A percentile compares a stretch with the other conserved stretches of the same genome.
Conservation (phyloP, 345 rosid species). For the Eucalyptus cloeziana region DNA sequence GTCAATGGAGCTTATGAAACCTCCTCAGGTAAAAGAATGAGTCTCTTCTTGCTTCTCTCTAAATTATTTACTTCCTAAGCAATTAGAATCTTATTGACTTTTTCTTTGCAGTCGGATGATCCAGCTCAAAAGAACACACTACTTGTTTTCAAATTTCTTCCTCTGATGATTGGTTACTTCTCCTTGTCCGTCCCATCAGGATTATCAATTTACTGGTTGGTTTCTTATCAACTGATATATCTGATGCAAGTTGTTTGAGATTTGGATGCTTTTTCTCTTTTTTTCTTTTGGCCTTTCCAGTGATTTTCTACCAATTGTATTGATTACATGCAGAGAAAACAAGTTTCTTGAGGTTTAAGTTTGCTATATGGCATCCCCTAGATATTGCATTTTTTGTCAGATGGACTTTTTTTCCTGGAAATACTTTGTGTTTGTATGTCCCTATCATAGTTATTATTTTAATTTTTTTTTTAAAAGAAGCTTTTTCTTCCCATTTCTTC, state of each 20-base stretch:
- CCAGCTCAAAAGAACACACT: slow-evolving; percentile 95
- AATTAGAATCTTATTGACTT: background rate
- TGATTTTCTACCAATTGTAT: background rate
- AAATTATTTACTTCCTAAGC: background rate
- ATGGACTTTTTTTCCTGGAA: background rate
- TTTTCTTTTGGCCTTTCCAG: background rate
- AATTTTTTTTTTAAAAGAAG: too few species aligned
- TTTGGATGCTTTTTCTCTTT: background rate
- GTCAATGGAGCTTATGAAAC: slow-evolving; percentile 99
- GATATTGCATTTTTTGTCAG: background rate
- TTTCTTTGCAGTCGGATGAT: slow-evolving; percentile 77
- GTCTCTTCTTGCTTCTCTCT: background rate
- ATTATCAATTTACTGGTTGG: slow-evolving; percentile 91
- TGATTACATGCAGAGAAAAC: background rate
- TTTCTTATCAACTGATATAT: slow-evolving; percentile 8
- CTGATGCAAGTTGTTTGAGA: background rate
- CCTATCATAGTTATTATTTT: background rate
- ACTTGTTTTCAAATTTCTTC: slow-evolving; percentile 92
- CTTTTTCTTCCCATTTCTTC: background rate
- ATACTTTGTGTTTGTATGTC: background rate
- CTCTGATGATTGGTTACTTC: slow-evolving; percentile 97
- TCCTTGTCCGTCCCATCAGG: slow-evolving; percentile 99
- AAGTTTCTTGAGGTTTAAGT: background rate
- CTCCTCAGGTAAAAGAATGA: slow-evolving; percentile 69
- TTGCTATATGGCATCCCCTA: background rate